phyloP scores from a whole-genome alignment of 306 rosid species.

The Vigna mungo region DNA sequence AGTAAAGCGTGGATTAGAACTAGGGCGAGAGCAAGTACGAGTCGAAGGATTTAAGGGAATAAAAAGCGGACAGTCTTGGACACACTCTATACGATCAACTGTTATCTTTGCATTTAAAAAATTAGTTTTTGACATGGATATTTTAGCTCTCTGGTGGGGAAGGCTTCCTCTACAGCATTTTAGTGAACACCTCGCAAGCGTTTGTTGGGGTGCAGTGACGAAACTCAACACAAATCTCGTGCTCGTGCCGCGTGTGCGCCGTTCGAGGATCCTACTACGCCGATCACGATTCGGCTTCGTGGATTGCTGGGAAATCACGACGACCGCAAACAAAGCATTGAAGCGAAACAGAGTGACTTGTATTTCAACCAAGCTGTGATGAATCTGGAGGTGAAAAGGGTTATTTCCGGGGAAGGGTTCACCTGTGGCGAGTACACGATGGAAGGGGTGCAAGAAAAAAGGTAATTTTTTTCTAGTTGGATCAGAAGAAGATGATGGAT shows the following conservation, averaged over 20 bases:
- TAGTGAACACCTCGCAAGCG: constrained; percentile 73
- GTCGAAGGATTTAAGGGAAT: no score
- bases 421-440: constrained; percentile 56
- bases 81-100: no score
- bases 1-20: no score
- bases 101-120: no score
- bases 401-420: constrained; percentile 89
- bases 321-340: constrained; percentile 47
- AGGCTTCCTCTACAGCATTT: constrained; percentile 80
- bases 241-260: constrained; percentile 93
- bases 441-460: no score
- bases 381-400: constrained; percentile 53
- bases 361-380: constrained; percentile 53
- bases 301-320: constrained; percentile 80
- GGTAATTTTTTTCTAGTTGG: no score
- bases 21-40: no score
- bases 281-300: constrained; percentile 61
- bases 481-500: no score
- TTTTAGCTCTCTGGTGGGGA: constrained; percentile 74
- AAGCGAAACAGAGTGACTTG: constrained; percentile 52
- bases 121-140: no score
- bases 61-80: no score
- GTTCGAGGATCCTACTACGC: constrained; percentile 78
- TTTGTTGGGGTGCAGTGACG: constrained; percentile 67
- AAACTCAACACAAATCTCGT: constrained; percentile 62